phyloP scores from a whole-genome alignment of 2,329 filamentous ascomycete species.

The Capronia coronata region DNA sequence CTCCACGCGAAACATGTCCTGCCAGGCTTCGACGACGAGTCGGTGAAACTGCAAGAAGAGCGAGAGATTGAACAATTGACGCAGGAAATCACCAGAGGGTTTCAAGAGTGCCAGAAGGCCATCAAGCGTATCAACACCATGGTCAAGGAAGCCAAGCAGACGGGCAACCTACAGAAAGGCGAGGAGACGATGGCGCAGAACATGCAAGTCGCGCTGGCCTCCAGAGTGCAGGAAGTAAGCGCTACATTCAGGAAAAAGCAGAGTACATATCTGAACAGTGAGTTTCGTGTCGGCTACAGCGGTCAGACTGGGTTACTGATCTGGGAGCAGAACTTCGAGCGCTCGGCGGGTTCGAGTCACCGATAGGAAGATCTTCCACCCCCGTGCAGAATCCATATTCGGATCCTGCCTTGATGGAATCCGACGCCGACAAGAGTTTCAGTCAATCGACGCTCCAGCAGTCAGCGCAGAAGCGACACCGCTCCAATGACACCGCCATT shows the following conservation, averaged over 20 bases:
- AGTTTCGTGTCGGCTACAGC: conserved; percentile 21
- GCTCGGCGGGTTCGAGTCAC: conserved; percentile 56
- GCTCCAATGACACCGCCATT: conserved; percentile 74
- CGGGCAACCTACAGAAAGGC: conserved; percentile 63
- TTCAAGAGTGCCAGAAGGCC: conserved; percentile 81
- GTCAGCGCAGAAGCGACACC: conserved; percentile 55
- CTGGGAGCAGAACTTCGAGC: conserved; percentile 60
- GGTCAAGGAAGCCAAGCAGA: conserved; percentile 70
- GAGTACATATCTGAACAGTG: conserved; percentile 91
- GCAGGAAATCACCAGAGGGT: conserved; percentile 78
- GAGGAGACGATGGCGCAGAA: conserved; percentile 96
- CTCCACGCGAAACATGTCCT: conserved; percentile 96
- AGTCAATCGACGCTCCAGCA: conserved; percentile 84
- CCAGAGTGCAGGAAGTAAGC: conserved; percentile 84
- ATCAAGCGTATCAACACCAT: conserved; percentile 84
- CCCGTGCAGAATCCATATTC: conserved; percentile 60
- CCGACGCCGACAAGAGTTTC: conserved; percentile 85
- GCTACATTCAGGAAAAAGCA: conserved; percentile 95
- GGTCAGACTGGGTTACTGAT: neutral
- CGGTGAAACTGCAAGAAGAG: conserved; percentile 79
- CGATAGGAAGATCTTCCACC: conserved; percentile 39
- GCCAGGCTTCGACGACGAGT: conserved; percentile 93
- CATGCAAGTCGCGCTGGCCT: conserved; percentile 83
- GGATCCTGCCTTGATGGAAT: conserved; percentile 85
- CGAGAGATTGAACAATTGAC: conserved; percentile 83